phyloP scores from a whole-genome alignment of 2,329 filamentous ascomycete species.

The Exophiala aquamarina region DNA sequence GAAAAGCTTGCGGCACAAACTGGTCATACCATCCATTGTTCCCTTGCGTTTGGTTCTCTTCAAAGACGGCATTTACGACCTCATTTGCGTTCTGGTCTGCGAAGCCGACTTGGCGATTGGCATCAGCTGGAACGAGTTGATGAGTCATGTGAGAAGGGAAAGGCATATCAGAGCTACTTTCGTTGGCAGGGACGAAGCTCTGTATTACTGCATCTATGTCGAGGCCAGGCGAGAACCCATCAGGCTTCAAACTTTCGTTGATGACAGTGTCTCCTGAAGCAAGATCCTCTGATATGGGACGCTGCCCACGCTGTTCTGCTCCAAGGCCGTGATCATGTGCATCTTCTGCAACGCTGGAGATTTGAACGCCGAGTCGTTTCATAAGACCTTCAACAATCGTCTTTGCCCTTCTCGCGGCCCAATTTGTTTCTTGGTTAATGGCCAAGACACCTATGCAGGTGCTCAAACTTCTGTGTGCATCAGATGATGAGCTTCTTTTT shows the following conservation, averaged over 20 bases:
- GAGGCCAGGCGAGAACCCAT: constrained; percentile 31
- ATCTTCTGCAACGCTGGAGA: constrained; percentile 16
- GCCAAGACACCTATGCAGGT: constrained; percentile 49
- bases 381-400: constrained; percentile 48
- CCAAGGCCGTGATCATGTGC: not conserved
- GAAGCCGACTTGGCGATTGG: not conserved
- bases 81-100: not conserved
- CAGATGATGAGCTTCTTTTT: constrained; percentile 41
- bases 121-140: not conserved
- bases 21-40: constrained; percentile 24
- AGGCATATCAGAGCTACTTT: not conserved
- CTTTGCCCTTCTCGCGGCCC: constrained; percentile 48
- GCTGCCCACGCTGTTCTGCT: constrained; percentile 21
- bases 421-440: constrained; percentile 53
- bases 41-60: constrained; percentile 17
- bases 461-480: constrained; percentile 41
- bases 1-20: constrained; percentile 12
- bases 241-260: not conserved
- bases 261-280: not conserved
- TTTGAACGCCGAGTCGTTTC: constrained; percentile 42
- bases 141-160: not conserved
- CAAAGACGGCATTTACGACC: not conserved
- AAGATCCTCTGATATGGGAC: not conserved
- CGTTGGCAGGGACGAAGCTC: constrained; percentile 35
- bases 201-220: constrained; percentile 45